Percentiles rank a stretch among this genome's conserved stretches.
phyloP scores from a whole-genome alignment of 176 grass and related monocot genomes.

The Paspalum notatum region DNA sequence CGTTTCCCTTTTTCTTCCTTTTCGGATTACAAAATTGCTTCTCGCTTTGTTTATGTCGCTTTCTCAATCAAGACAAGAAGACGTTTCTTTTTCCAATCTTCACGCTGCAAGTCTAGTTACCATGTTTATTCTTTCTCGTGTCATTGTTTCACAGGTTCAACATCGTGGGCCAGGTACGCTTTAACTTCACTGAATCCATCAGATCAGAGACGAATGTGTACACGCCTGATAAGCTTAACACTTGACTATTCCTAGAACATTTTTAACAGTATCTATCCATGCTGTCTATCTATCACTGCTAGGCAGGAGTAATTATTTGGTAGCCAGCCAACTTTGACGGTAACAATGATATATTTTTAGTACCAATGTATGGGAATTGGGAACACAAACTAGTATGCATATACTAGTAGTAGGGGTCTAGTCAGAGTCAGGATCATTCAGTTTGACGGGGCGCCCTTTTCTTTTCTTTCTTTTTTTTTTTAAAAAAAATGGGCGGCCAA shows the following conservation, averaged over 20 bases:
- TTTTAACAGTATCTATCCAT: neutral
- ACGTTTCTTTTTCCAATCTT: neutral
- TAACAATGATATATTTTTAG: neutral
- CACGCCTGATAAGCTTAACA: neutral
- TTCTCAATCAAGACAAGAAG: neutral
- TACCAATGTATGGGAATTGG: too few relatives aligned
- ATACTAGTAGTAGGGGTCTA: too few relatives aligned
- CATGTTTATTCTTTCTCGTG: neutral
- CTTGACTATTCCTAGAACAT: neutral
- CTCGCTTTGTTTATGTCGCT: neutral
- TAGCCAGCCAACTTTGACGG: neutral
- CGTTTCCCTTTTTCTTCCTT: neutral
- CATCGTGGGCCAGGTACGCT: constrained; percentile 57
- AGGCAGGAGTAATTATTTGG: neutral
- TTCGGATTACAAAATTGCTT: neutral
- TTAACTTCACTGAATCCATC: neutral
- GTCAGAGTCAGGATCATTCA: too few relatives aligned
- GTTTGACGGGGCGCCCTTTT: too few relatives aligned
- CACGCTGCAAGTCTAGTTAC: neutral
- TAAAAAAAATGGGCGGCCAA: neutral
- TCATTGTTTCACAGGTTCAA: constrained; percentile 56
- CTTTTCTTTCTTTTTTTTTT: too few relatives aligned
- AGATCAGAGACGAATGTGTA: neutral
- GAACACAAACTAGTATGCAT: too few relatives aligned
- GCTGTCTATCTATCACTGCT: neutral